Conservation (phyloP, 768 basidiomycete species). For the Naganishia onofrii region DNA sequence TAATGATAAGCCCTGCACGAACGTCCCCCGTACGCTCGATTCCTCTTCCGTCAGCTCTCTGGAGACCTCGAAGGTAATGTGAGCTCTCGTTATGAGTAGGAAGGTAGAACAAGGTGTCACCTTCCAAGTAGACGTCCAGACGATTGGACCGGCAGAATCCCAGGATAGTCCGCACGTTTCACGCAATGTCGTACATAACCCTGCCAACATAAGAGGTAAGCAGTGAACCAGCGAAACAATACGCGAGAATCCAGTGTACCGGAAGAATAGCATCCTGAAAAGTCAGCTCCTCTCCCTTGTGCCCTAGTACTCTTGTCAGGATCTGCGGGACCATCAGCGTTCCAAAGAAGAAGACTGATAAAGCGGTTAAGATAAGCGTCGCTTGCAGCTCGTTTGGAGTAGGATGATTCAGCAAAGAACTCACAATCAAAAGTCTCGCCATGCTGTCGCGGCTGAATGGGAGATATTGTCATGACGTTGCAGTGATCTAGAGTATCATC, state of each 20-base stretch:
- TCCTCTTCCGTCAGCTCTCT: conserved; percentile 62
- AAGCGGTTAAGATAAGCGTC: neutral
- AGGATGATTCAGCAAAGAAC: neutral
- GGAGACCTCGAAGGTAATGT: neutral
- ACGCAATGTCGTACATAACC: conserved; percentile 79
- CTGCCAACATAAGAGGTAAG: conserved; percentile 52
- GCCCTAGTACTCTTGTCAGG: conserved; percentile 69
- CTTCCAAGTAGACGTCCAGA: conserved; percentile 57
- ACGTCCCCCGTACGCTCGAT: conserved; percentile 69
- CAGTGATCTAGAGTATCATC: neutral
- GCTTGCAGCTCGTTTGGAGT: neutral
- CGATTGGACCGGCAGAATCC: conserved; percentile 63
- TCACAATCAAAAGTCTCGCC: conserved; percentile 12
- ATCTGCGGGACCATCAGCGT: conserved; percentile 85
- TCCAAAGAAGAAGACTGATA: conserved; percentile 72
- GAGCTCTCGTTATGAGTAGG: neutral
- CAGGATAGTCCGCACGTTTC: conserved; percentile 78
- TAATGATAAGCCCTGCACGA: conserved; percentile 69
- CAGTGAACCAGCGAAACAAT: conserved; percentile 3
- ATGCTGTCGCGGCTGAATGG: neutral
- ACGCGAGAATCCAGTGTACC: conserved; percentile 54
- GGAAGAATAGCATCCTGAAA: conserved; percentile 72
- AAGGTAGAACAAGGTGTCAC: too few relatives aligned
- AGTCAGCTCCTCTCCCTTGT: conserved; percentile 63
- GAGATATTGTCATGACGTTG: neutral